Conservation (phyloP, 1,139 yeast genomes). For the Candida glucosophila region DNA sequence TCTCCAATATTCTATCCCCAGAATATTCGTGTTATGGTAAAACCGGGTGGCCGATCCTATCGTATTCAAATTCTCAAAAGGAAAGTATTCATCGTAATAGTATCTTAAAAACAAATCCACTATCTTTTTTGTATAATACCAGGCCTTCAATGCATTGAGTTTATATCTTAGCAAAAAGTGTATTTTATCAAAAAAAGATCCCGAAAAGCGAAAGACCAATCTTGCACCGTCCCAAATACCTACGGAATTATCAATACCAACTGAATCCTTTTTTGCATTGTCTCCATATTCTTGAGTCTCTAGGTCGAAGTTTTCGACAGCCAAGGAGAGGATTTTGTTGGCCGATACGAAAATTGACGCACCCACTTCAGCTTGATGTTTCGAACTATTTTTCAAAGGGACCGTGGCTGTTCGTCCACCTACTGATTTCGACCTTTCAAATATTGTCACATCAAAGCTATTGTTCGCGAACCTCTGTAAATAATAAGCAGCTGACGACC, state of each 20-base stretch:
- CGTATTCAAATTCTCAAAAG: slow-evolving; percentile 13
- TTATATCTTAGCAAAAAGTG: slow-evolving; percentile 19
- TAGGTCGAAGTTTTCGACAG: slow-evolving; percentile 23
- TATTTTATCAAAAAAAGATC: slow-evolving; percentile 6
- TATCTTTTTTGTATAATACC: slow-evolving; percentile 8
- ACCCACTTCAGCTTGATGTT: slow-evolving; percentile 26
- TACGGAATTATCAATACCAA: slow-evolving; percentile 9
- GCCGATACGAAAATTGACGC: slow-evolving; percentile 32
- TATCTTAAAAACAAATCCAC: slow-evolving; percentile 10
- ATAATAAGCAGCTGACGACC: slow-evolving; percentile 32
- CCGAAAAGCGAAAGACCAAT: slow-evolving; percentile 8
- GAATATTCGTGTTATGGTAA: slow-evolving; percentile 8
- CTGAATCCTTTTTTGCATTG: slow-evolving; percentile 5
- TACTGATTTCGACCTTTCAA: slow-evolving; percentile 19
- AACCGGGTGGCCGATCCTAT: too few relatives aligned
- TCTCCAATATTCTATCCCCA: slow-evolving; percentile 14
- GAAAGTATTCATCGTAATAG: slow-evolving; percentile 16
- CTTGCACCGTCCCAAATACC: slow-evolving; percentile 32
- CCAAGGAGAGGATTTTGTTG: slow-evolving; percentile 23
- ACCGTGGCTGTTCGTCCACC: slow-evolving; percentile 32
- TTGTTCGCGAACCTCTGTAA: slow-evolving; percentile 20
- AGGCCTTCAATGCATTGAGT: slow-evolving; percentile 11
- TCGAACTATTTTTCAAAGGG: slow-evolving; percentile 8
- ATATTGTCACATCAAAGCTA: slow-evolving; percentile 20
- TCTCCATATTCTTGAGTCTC: slow-evolving; percentile 7